These are phyloP conservation scores for Torrubiella hemipterigena DNA, from an alignment of 2,329 filamentous ascomycete species.

Conservation along the genomic window DNA sequence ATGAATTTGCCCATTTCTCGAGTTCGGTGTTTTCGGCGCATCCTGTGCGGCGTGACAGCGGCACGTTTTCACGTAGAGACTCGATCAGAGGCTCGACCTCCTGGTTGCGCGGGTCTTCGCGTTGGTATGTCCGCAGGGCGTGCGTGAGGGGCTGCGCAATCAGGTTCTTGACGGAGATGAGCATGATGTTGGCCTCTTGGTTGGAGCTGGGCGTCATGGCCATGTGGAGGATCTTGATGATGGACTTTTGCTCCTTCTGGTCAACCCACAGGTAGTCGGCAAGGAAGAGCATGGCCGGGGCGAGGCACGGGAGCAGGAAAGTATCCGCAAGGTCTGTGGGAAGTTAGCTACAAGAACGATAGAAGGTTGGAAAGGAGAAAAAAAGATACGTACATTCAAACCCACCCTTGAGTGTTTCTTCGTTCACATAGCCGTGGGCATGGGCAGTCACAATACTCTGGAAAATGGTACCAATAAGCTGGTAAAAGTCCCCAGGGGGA, in stretches of 20 bases:
- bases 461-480: conserved; percentile 66
- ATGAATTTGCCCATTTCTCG: conserved; percentile 50
- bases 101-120: conserved; percentile 52
- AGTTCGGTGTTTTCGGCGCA: conserved; percentile 54
- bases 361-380: background rate
- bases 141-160: conserved; percentile 58
- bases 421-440: conserved; percentile 49
- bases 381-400: conserved; percentile 52
- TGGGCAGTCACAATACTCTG: conserved; percentile 62
- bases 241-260: conserved; percentile 51
- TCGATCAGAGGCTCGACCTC: conserved; percentile 58
- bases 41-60: conserved; percentile 46
- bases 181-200: conserved; percentile 58
- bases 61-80: conserved; percentile 49
- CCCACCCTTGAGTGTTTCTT: conserved; percentile 61
- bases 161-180: conserved; percentile 59
- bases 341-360: too few relatives aligned
- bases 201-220: conserved; percentile 59
- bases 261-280: conserved; percentile 58
- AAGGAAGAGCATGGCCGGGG: conserved; percentile 62
- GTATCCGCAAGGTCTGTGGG: conserved; percentile 59
- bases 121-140: conserved; percentile 53
- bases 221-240: conserved; percentile 61
- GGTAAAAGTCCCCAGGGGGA: conserved; percentile 71
- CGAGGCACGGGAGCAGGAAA: conserved; percentile 66